A percentile compares a stretch with the other conserved stretches of the same genome.
phyloP scores from a whole-genome alignment of 257 asterid species.

The Ajuga chamaepitys region DNA sequence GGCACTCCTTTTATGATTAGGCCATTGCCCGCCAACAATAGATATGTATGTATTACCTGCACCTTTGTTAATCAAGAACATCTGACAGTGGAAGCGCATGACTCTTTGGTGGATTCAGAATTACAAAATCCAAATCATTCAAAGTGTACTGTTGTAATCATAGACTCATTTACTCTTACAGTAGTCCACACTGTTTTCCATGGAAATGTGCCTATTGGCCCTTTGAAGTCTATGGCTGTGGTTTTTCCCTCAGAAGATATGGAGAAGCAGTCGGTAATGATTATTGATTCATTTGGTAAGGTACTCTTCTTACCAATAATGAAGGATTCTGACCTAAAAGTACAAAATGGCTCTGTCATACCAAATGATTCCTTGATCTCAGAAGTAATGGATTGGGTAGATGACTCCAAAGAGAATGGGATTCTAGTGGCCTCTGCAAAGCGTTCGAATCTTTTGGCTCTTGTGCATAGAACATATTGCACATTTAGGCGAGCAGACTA shows the following conservation, averaged over 20 bases:
- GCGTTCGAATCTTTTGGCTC: constrained; percentile 49
- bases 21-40: constrained; percentile 54
- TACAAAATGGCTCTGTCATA: constrained; percentile 26
- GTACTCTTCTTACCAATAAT: constrained; percentile 50
- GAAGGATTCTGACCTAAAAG: constrained; percentile 44
- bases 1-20: constrained; percentile 71
- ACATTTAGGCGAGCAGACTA: constrained; percentile 53
- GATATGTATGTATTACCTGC: constrained; percentile 77
- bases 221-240: constrained; percentile 66
- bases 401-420: constrained; percentile 41
- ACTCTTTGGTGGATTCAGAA: constrained; percentile 33
- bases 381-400: constrained; percentile 44
- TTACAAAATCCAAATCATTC: constrained; percentile 28
- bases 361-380: constrained; percentile 29
- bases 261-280: constrained; percentile 59
- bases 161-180: constrained; percentile 69
- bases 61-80: constrained; percentile 38
- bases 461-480: constrained; percentile 66
- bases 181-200: constrained; percentile 81
- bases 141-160: constrained; percentile 57
- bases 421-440: constrained; percentile 49
- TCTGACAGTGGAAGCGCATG: constrained; percentile 26
- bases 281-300: constrained; percentile 74
- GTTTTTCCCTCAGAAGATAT: constrained; percentile 38
- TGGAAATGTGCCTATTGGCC: constrained; percentile 66